Evolutionary conservation across 2,329 filamentous ascomycete species (phyloP).

Genomic region (Calonectria fujianensis): DNA sequence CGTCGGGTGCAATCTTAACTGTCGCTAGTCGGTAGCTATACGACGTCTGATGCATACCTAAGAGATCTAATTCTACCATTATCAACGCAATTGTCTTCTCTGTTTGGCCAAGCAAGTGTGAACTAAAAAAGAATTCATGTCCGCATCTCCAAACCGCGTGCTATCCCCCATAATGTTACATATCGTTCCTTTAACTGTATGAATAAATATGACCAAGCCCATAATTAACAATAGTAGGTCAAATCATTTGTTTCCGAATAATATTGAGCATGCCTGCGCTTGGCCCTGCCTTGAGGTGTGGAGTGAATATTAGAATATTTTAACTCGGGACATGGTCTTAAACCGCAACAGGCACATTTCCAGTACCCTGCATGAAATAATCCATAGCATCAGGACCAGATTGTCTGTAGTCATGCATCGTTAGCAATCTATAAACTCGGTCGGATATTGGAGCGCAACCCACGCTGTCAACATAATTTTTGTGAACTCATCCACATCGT

Average conservation of each 20-base stretch:
- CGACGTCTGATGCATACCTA: background rate
- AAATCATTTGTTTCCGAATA: background rate
- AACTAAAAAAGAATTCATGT: background rate
- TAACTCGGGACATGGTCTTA: background rate
- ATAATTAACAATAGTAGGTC: background rate
- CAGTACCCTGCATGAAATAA: constrained; percentile 60
- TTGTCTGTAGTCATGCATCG: constrained; percentile 54
- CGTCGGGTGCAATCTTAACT: too few relatives aligned
- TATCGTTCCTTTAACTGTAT: too few relatives aligned
- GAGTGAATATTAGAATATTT: too few relatives aligned
- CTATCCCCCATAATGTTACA: background rate
- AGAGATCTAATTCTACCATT: background rate
- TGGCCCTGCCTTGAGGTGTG: too few relatives aligned
- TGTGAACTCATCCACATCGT: constrained; percentile 64
- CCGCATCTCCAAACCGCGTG: background rate
- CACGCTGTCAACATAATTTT: constrained; percentile 62
- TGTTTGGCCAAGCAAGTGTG: background rate
- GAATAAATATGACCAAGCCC: background rate
- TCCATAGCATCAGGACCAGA: constrained; percentile 60
- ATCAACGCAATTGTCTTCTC: background rate
- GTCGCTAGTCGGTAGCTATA: too few relatives aligned
- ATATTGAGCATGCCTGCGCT: too few relatives aligned
- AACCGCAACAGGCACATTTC: constrained; percentile 36
- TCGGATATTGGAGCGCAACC: constrained; percentile 44
- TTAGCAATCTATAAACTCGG: background rate